phyloP scores from a whole-genome alignment of 129 eudicot genomes.

The Smallanthus sonchifolius region DNA sequence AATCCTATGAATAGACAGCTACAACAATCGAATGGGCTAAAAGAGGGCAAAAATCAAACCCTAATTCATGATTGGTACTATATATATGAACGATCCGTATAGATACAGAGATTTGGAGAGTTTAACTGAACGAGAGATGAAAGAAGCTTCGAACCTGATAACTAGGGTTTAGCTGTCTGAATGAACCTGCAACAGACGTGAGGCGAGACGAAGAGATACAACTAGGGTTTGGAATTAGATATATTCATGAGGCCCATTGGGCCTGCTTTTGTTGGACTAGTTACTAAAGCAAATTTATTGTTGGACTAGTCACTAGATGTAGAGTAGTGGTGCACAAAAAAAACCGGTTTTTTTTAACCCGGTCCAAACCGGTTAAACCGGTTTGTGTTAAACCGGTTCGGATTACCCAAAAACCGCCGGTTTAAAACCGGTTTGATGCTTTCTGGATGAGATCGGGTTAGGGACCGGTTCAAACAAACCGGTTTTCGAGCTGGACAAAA shows the following conservation, averaged over 20 bases:
- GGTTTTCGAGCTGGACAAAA: too few species aligned
- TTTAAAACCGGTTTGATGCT: too few species aligned
- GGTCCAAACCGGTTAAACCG: too few species aligned
- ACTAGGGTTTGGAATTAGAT: not conserved
- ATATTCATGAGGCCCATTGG: conserved; percentile 6
- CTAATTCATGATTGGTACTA: not conserved
- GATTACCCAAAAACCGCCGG: too few species aligned
- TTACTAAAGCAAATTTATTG: not conserved
- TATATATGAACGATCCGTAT: not conserved
- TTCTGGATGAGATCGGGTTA: too few species aligned
- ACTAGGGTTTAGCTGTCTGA: not conserved
- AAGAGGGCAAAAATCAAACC: not conserved
- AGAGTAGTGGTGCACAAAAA: too few species aligned
- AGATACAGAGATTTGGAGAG: not conserved
- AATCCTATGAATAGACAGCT: not conserved
- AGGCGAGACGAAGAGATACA: not conserved
- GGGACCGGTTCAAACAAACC: too few species aligned
- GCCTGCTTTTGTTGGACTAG: not conserved
- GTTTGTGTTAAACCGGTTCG: too few species aligned
- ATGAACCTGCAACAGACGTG: not conserved
- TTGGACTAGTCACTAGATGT: too few species aligned
- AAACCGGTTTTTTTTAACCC: too few species aligned
- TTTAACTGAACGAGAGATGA: not conserved
- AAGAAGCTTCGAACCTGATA: not conserved
- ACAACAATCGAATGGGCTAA: not conserved